Conservation (phyloP, 108 stramenopile species). For the Licmophora abbreviata region DNA sequence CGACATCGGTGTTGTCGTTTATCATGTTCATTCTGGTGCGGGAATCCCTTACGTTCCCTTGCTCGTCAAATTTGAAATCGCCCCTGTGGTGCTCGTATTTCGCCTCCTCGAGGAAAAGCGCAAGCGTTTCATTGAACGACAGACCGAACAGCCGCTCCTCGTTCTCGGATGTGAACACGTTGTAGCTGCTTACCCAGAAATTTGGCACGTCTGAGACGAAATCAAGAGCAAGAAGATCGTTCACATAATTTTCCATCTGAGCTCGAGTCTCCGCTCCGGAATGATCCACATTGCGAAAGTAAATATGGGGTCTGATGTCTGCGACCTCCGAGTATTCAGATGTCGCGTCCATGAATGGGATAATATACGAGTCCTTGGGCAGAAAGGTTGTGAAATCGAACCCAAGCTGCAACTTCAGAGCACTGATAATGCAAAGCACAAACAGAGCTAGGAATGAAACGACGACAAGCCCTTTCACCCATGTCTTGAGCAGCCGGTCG, state of each 20-base stretch:
- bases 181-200: background rate
- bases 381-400: slow-evolving; percentile 9
- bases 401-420: too few species aligned
- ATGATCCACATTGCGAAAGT: slow-evolving; percentile 3
- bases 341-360: too few species aligned
- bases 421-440: too few species aligned
- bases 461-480: slow-evolving; percentile 4
- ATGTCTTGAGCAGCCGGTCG: background rate
- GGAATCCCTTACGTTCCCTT: background rate
- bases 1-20: background rate
- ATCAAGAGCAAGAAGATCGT: background rate
- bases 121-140: background rate
- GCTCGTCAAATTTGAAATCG: background rate
- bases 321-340: background rate
- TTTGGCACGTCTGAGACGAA: background rate
- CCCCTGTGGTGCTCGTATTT: background rate
- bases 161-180: background rate
- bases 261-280: background rate
- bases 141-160: background rate
- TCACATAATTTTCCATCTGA: background rate
- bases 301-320: background rate
- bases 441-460: slow-evolving; percentile 3
- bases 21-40: background rate
- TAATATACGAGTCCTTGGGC: slow-evolving; percentile 11
- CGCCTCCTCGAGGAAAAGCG: background rate